phyloP scores from a whole-genome alignment of 768 basidiomycete genomes.

The Auricularia auricula-judae region DNA sequence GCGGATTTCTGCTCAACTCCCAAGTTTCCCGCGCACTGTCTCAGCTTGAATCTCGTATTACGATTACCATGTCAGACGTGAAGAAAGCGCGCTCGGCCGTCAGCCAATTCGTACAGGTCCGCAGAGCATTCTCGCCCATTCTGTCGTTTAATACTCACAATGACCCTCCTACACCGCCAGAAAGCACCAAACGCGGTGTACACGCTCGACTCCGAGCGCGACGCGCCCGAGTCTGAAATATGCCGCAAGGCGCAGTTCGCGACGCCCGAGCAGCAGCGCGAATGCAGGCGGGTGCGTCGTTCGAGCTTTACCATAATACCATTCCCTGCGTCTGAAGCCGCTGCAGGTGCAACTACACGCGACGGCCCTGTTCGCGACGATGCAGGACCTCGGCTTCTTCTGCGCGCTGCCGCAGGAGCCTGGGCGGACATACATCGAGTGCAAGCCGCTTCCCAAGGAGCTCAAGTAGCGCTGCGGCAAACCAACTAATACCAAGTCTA shows the following conservation, averaged over 20 bases:
- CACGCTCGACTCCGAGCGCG: conserved; percentile 52
- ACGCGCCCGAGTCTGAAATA: conserved; percentile 44
- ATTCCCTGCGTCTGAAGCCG: conserved; percentile 1
- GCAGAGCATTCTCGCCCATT: background rate
- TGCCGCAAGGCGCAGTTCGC: conserved; percentile 33
- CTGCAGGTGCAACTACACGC: conserved; percentile 51
- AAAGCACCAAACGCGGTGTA: conserved; percentile 23
- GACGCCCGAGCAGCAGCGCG: conserved; percentile 23
- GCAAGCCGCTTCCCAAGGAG: conserved; percentile 41
- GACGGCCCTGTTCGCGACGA: conserved; percentile 51
- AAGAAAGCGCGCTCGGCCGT: background rate
- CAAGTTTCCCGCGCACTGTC: background rate
- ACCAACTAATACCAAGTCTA: background rate
- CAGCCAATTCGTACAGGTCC: background rate
- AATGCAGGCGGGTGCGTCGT: conserved; percentile 44
- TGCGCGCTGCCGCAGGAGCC: conserved; percentile 61
- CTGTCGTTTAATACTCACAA: background rate
- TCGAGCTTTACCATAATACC: background rate
- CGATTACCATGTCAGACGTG: background rate
- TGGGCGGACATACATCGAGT: conserved; percentile 53
- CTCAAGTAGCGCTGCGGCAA: background rate
- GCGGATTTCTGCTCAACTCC: background rate
- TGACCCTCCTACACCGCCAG: background rate
- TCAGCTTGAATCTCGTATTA: background rate
- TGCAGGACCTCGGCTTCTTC: conserved; percentile 67